Evolutionary conservation across 2,329 filamentous ascomycete genomes (phyloP).

Genomic region (Curvularia verruculosa): DNA sequence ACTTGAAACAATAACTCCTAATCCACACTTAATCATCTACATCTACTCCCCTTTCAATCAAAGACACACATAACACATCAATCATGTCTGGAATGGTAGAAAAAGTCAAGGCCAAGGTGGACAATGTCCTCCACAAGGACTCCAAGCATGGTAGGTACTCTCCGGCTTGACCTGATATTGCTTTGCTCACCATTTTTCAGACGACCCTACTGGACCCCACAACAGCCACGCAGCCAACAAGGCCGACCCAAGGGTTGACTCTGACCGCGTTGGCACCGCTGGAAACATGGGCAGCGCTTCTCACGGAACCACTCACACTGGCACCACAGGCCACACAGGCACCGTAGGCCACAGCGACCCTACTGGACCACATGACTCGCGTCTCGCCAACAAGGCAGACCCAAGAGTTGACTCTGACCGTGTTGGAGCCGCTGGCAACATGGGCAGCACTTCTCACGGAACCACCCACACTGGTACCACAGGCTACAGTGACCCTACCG

Average conservation of each 20-base stretch:
- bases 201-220: slow-evolving; percentile 44
- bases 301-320: slow-evolving; percentile 10
- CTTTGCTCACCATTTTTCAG: slow-evolving; percentile 16
- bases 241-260: slow-evolving; percentile 42
- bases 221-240: slow-evolving; percentile 33
- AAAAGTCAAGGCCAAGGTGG: slow-evolving; percentile 49
- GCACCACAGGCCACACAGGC: background rate
- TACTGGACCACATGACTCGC: slow-evolving; percentile 43
- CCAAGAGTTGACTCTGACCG: slow-evolving; percentile 32
- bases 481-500: slow-evolving; percentile 39
- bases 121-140: slow-evolving; percentile 43
- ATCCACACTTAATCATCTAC: slow-evolving; percentile 4
- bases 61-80: slow-evolving; percentile 16
- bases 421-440: slow-evolving; percentile 4
- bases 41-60: slow-evolving; percentile 3
- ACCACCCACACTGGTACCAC: background rate
- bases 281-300: slow-evolving; percentile 28
- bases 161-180: background rate
- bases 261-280: slow-evolving; percentile 30
- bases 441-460: background rate
- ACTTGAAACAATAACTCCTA: slow-evolving; percentile 6
- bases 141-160: slow-evolving; percentile 27
- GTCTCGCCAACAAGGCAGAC: slow-evolving; percentile 32
- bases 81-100: slow-evolving; percentile 42
- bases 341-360: slow-evolving; percentile 30